Base-by-base conservation (phyloP, 176 grass and related monocot genomes). In the Cymbopogon citratus region DNA sequence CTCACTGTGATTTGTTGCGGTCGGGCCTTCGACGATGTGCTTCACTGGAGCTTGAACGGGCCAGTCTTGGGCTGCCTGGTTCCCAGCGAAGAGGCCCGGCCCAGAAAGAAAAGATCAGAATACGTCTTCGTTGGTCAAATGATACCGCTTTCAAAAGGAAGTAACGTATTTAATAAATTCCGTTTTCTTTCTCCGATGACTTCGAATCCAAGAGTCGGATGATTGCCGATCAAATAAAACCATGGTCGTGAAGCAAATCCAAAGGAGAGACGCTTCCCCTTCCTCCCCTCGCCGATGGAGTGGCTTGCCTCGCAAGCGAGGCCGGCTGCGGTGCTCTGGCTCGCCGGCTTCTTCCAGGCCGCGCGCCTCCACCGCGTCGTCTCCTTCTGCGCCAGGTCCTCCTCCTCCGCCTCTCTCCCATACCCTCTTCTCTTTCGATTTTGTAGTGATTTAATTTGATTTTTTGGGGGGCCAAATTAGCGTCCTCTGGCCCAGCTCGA, bases 301-400 rank as follows among this genome's bases (percentile, higher is more conserved):
- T 91, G 83, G 84, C 63, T 95, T 84, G 87, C 89, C 77, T 80
- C 68, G 81, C 87, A 89, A 75, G 90, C 86, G 59, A 90, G 83
- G 86, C 84, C 40, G 9, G 80, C 73, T 0, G 71, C 44, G 48
- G 84, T 91, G 49, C 90, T 94, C 23, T 98, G 95, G 92, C 36
- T 98, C 16, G 85, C 95, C 34, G 92, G 90, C 16, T 94, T 97
- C 78, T 84, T 85, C 83, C 89, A 97, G 81, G 92, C 92, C 9
- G 89, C 86, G 45, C 91, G 81, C 69, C 90, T 94, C 31, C 84
- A 89, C 29, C 75, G 92, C 25, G 90, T 88, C 38, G 51, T 87
- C 83, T 82, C 68, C 31, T 33, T 33, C 69, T 89, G 90, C 65
- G 62, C 57, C 66, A 94, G 95, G 95, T 97, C 63, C 31, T 33